These are phyloP conservation scores for Aquanectria penicillioides DNA, from an alignment of 2,329 filamentous ascomycete species.

Conservation along the genomic window DNA sequence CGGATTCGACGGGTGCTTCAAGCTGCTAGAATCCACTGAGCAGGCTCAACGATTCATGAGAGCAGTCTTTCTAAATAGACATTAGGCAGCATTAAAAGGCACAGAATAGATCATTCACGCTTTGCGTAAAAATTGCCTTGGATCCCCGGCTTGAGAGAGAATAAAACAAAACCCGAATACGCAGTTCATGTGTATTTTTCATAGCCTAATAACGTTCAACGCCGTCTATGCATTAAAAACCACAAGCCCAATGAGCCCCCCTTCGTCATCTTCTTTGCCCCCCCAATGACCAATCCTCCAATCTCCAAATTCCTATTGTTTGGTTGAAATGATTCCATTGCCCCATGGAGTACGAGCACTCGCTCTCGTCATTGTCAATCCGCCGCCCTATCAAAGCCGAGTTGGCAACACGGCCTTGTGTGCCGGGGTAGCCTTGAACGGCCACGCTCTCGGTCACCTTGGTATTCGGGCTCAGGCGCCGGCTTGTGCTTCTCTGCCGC, in stretches of 20 bases:
- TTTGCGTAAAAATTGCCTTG: no score
- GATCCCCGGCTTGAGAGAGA: no score
- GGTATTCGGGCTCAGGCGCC: no score
- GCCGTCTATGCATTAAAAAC: constrained; percentile 48
- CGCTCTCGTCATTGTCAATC: neutral
- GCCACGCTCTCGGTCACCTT: no score
- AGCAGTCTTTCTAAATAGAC: no score
- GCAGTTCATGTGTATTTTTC: constrained; percentile 38
- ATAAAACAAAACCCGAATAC: neutral
- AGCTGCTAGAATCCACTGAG: no score
- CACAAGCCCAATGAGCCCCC: constrained; percentile 33
- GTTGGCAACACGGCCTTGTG: constrained; percentile 12
- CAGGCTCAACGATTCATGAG: no score
- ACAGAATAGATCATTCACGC: no score
- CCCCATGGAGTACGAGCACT: neutral
- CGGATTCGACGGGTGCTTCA: no score
- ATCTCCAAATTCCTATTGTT: no score
- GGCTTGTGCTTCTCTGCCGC: constrained; percentile 3
- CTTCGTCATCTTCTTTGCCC: constrained; percentile 13
- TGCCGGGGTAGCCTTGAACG: neutral
- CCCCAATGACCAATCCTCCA: constrained; percentile 15
- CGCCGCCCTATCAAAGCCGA: neutral
- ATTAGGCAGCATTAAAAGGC: no score
- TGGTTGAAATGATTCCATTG: neutral
- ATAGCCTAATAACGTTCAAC: constrained; percentile 44